phyloP scores from a whole-genome alignment of 306 rosid genomes.

The Trifolium repens region DNA sequence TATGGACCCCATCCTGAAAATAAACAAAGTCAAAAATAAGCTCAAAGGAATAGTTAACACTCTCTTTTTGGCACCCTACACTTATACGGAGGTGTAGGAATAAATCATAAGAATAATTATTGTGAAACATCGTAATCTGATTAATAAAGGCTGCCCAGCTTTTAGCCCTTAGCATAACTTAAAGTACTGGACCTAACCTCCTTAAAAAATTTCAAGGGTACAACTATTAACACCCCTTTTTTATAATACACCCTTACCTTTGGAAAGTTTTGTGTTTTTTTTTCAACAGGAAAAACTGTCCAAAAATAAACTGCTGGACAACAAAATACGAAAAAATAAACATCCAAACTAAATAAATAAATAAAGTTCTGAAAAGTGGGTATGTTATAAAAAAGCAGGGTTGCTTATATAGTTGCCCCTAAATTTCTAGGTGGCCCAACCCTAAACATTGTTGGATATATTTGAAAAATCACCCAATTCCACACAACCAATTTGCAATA shows the following conservation, averaged over 20 bases:
- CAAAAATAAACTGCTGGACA: too few relatives aligned
- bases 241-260: neutral
- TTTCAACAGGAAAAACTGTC: neutral
- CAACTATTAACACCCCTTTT: neutral
- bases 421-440: too few relatives aligned
- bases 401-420: too few relatives aligned
- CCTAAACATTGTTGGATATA: too few relatives aligned
- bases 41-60: neutral
- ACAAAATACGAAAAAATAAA: too few relatives aligned
- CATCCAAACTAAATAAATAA: too few relatives aligned
- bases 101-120: neutral
- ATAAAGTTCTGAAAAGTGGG: too few relatives aligned
- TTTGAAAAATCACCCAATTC: too few relatives aligned
- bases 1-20: conserved; percentile 93
- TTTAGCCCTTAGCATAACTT: neutral
- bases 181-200: neutral
- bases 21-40: neutral
- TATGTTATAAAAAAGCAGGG: too few relatives aligned
- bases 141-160: neutral
- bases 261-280: neutral
- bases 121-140: neutral
- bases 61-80: neutral
- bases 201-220: neutral
- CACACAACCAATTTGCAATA: too few relatives aligned
- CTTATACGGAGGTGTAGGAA: neutral